Evolutionary conservation across 768 basidiomycete species (phyloP).

Genomic region (Gymnopilus junonius): DNA sequence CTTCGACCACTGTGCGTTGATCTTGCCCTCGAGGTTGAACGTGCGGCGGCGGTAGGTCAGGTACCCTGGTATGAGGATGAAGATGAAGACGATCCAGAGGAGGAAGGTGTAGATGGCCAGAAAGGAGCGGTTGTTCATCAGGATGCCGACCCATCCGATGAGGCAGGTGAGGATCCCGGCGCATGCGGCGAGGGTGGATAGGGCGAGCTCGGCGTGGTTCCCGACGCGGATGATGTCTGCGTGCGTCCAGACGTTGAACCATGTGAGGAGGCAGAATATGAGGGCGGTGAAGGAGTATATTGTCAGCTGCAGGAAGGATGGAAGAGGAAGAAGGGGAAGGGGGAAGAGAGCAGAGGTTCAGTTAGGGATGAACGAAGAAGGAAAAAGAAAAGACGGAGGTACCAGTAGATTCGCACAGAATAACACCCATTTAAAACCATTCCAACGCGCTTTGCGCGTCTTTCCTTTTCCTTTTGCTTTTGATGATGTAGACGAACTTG

Average conservation of each 20-base stretch:
- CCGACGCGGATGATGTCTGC: constrained; percentile 74
- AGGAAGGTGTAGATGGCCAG: constrained; percentile 77
- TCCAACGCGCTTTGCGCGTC: constrained; percentile 60
- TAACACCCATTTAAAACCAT: constrained; percentile 82
- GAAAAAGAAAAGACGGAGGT: constrained; percentile 14
- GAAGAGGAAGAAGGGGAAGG: not conserved
- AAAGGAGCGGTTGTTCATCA: constrained; percentile 85
- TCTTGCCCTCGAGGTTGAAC: constrained; percentile 71
- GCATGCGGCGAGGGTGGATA: constrained; percentile 69
- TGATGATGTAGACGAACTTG: not conserved
- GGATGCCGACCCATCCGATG: constrained; percentile 79
- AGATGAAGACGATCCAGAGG: constrained; percentile 73
- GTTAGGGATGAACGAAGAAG: not conserved
- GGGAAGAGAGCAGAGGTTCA: too few species aligned
- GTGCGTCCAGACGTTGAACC: constrained; percentile 73
- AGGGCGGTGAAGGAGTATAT: constrained; percentile 62
- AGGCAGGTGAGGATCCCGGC: constrained; percentile 65
- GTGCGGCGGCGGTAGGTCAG: constrained; percentile 68
- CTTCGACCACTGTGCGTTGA: constrained; percentile 76
- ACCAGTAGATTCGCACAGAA: constrained; percentile 65
- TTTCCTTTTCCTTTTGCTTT: not conserved
- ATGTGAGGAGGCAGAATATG: constrained; percentile 71
- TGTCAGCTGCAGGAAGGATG: constrained; percentile 42
- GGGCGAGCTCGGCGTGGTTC: constrained; percentile 64
- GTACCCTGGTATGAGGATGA: constrained; percentile 79